These are phyloP conservation scores for Parietaria judaica DNA, from an alignment of 306 rosid genomes.

Conservation along the genomic window DNA sequence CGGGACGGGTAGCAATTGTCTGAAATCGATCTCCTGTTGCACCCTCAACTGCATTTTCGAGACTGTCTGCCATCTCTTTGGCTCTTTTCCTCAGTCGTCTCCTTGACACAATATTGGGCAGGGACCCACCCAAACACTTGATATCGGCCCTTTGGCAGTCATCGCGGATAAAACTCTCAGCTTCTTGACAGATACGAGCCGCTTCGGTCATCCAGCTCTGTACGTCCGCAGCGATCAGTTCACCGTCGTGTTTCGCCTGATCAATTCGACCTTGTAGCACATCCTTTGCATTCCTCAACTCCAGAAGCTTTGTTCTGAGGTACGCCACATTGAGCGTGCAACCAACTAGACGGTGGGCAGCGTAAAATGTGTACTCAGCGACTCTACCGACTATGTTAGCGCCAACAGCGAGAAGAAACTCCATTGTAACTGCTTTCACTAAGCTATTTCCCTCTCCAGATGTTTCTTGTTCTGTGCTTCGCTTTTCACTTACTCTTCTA, in stretches of 20 bases:
- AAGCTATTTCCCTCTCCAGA: no score
- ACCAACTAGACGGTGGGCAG: background rate
- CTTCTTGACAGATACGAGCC: background rate
- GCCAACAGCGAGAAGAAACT: background rate
- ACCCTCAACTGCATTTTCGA: background rate
- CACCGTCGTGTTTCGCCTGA: background rate
- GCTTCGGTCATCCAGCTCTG: background rate
- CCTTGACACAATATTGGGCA: background rate
- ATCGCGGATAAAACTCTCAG: background rate
- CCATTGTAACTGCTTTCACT: background rate
- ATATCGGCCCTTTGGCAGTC: background rate
- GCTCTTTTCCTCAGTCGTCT: background rate
- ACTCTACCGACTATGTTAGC: background rate
- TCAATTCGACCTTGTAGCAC: background rate
- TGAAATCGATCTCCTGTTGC: background rate
- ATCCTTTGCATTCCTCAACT: background rate
- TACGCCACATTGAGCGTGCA: background rate
- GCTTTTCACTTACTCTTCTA: no score
- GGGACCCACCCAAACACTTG: background rate
- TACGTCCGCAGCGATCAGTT: background rate
- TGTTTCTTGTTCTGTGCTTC: no score
- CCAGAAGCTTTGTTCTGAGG: background rate
- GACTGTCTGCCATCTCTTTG: background rate
- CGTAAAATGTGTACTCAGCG: background rate
- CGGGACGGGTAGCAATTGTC: background rate